These are phyloP conservation scores for Amanita pseudoporphyria DNA, from an alignment of 768 basidiomycete genomes.

Conservation along the genomic window DNA sequence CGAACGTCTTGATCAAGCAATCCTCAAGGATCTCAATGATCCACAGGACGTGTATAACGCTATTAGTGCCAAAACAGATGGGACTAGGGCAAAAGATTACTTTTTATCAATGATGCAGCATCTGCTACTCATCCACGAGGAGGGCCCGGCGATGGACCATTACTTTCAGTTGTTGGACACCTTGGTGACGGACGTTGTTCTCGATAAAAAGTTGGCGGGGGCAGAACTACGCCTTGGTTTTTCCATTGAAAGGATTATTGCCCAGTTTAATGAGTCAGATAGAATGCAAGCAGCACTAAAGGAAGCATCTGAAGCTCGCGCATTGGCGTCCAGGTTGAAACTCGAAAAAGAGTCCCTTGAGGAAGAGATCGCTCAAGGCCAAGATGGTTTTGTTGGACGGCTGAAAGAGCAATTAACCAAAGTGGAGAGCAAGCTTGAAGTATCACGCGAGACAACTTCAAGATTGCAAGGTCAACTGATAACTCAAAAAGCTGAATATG, in stretches of 20 bases:
- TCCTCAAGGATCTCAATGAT: conserved; percentile 67
- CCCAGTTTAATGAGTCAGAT: conserved; percentile 86
- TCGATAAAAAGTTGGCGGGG: conserved; percentile 82
- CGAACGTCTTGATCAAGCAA: conserved; percentile 66
- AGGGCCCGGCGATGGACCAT: conserved; percentile 74
- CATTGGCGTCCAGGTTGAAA: conserved; percentile 52
- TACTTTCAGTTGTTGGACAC: conserved; percentile 90
- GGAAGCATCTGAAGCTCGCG: conserved; percentile 64
- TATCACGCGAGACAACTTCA: conserved; percentile 72
- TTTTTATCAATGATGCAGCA: conserved; percentile 95
- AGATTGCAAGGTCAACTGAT: conserved; percentile 71
- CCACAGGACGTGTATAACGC: conserved; percentile 85
- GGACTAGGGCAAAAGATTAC: conserved; percentile 71
- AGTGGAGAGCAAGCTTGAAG: conserved; percentile 67
- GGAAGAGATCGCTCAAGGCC: conserved; percentile 71
- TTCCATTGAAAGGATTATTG: conserved; percentile 82
- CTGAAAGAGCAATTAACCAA: conserved; percentile 63
- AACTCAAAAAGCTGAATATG: conserved; percentile 68
- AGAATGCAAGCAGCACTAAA: conserved; percentile 68
- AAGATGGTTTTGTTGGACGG: conserved; percentile 76
- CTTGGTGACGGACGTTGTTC: conserved; percentile 81
- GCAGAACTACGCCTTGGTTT: conserved; percentile 81
- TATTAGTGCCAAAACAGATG: conserved; percentile 65
- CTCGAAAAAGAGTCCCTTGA: conserved; percentile 79
- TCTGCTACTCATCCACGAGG: conserved; percentile 81